phyloP scores from a whole-genome alignment of 1,284 basidiomycete genomes.

The Ceratobasidium sp. region DNA sequence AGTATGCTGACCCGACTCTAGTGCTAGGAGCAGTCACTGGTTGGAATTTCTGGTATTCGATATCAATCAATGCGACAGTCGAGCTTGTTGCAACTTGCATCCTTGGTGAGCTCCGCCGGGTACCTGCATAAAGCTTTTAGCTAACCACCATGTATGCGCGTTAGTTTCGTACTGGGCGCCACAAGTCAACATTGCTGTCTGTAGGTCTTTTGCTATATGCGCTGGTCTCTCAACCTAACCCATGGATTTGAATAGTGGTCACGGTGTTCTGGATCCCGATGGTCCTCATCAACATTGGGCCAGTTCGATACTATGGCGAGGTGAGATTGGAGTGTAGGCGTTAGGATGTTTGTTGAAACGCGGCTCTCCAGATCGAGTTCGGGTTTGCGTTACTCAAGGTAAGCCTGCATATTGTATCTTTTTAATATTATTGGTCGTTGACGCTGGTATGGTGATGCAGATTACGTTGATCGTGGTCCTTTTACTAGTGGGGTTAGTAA shows the following conservation, averaged over 20 bases:
- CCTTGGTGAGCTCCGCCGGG: slow-evolving; percentile 39
- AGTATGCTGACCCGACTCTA: slow-evolving; percentile 16
- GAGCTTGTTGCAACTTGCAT: slow-evolving; percentile 48
- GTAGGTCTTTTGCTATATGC: slow-evolving; percentile 3
- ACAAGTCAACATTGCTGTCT: slow-evolving; percentile 40
- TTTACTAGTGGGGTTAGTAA: slow-evolving; percentile 47
- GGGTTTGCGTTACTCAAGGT: slow-evolving; percentile 51
- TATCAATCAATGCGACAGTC: slow-evolving; percentile 48
- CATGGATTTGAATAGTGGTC: slow-evolving; percentile 40
- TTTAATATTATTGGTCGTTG: background rate
- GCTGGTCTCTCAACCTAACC: background rate
- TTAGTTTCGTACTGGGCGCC: slow-evolving; percentile 45
- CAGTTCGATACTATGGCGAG: slow-evolving; percentile 48
- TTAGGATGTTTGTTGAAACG: slow-evolving; percentile 6
- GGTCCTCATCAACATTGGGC: slow-evolving; percentile 47
- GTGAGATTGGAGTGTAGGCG: slow-evolving; percentile 10
- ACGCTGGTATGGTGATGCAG: background rate
- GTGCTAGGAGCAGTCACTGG: slow-evolving; percentile 47
- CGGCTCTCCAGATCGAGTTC: slow-evolving; percentile 48
- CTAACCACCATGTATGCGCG: slow-evolving; percentile 14
- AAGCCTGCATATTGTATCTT: slow-evolving; percentile 7
- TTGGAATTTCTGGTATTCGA: slow-evolving; percentile 49
- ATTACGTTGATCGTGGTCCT: slow-evolving; percentile 43
- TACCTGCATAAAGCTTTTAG: background rate
- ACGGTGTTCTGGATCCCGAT: slow-evolving; percentile 49